Evolutionary conservation across 129 eudicot genomes (phyloP), one percentile per base, ranked within the genome.

Genomic region (Ambrosia artemisiifolia): DNA sequence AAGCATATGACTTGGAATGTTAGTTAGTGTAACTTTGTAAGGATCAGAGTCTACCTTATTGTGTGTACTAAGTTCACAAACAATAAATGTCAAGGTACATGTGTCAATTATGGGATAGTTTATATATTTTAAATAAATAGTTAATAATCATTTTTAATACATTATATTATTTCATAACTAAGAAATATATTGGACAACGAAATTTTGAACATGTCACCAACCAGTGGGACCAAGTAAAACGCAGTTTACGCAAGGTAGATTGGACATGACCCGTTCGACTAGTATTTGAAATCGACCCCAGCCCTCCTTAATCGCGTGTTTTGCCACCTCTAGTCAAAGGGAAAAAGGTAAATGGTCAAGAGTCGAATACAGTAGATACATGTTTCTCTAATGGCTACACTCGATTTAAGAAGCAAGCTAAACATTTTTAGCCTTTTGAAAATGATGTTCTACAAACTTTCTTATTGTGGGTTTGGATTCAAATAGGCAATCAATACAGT

Each of bases 1-100:
- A 70, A 88, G 96, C 82, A 88, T 92, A 62, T 92, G 88, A 91
- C 43, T 51, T 3, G 5, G 17, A 14, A 49, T 49, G 59, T 17
- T 51, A 51, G 28, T 16, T 51, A 51, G 10, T n/a, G 8, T 1
- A n/a, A 50, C 28, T 6, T 51, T 51, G 28, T 16, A 51, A 51
- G 59, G 59, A 7, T 53, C 28, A 51, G 2, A 11, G 16, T 51
- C 35, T 56, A 28, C 65, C 42, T 60, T 32, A 28, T 28, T 32
- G 46, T 34, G 19, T 14, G 46, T 63, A 35, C 40, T 1, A 40
- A 63, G 49, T 16, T 63, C 69, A 38, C 50, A 63, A 36, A 35
- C 49, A 63, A 35, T 47, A 63, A 36, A 63, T 48, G 54, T 48
- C 49, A 63, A 40, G 44, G 47, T 18, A 5, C 24, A 12, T 16